Conservation (phyloP, 768 basidiomycete species). For the Pleurotus sapidus region DNA sequence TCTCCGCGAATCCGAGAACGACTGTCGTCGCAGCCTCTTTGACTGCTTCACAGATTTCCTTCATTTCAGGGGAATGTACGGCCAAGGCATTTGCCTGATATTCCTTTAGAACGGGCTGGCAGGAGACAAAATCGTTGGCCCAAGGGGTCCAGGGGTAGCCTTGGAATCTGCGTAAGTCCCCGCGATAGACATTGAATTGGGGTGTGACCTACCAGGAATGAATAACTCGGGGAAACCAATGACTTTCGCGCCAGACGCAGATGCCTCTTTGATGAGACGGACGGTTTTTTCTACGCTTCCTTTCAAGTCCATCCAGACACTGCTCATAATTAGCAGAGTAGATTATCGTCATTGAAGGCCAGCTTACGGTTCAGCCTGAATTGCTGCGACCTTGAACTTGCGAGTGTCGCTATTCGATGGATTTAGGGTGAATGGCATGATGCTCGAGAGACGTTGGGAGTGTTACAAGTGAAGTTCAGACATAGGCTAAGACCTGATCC, state of each 20-base stretch:
- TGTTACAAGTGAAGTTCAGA: background rate
- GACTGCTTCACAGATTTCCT: slow-evolving; percentile 24
- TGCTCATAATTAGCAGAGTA: background rate
- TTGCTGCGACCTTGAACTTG: slow-evolving; percentile 1
- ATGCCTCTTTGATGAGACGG: slow-evolving; percentile 22
- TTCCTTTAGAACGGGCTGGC: slow-evolving; percentile 20
- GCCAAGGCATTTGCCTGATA: slow-evolving; percentile 26
- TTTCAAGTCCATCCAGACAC: slow-evolving; percentile 11
- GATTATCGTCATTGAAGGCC: background rate
- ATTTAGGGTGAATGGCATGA: slow-evolving; percentile 7
- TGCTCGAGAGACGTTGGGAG: background rate
- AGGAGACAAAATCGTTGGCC: slow-evolving; percentile 25
- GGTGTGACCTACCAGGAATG: slow-evolving; percentile 18
- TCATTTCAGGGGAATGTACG: slow-evolving; percentile 28
- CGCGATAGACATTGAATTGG: background rate
- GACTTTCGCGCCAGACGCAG: slow-evolving; percentile 23
- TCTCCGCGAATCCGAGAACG: slow-evolving; percentile 26
- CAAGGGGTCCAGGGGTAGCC: slow-evolving; percentile 30
- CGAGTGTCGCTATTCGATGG: slow-evolving; percentile 2
- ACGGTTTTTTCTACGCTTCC: slow-evolving; percentile 27
- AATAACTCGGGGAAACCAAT: slow-evolving; percentile 28
- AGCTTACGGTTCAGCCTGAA: slow-evolving; percentile 5
- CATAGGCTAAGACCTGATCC: background rate
- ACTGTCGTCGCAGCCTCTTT: slow-evolving; percentile 20
- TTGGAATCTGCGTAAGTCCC: background rate